These are phyloP conservation scores for Phtheirospermum japonicum DNA, from an alignment of 257 asterid species.

Conservation along the genomic window DNA sequence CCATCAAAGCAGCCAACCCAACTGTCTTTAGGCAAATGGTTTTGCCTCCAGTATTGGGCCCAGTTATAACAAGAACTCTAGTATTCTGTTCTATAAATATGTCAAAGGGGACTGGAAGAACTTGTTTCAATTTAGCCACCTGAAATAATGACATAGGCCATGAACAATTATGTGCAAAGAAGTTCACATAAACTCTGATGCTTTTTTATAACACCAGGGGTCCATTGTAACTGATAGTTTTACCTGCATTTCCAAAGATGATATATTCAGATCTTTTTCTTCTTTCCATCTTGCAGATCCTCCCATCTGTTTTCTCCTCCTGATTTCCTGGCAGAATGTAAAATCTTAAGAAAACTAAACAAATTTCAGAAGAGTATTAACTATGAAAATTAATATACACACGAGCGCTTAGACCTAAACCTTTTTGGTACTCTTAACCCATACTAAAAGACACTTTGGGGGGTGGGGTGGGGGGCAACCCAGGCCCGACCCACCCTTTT, in stretches of 20 bases:
- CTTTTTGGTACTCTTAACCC: conserved; percentile 12
- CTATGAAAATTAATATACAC: conserved; percentile 16
- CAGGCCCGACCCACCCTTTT: no score
- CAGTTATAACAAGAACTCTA: conserved; percentile 79
- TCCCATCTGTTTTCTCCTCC: conserved; percentile 74
- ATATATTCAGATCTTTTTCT: conserved; percentile 42
- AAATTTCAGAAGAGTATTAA: conserved; percentile 7
- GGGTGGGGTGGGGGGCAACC: no score
- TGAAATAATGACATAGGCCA: conserved; percentile 37
- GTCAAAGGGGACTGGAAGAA: conserved; percentile 81
- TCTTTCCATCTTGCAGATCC: conserved; percentile 45
- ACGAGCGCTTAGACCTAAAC: background rate
- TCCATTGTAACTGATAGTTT: conserved; percentile 7
- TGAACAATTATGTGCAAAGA: conserved; percentile 14
- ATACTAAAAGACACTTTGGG: no score
- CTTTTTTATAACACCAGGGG: conserved; percentile 22
- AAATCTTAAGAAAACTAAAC: conserved; percentile 19
- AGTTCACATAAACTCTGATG: conserved; percentile 2
- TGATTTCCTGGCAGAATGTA: conserved; percentile 58
- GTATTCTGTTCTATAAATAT: conserved; percentile 56
- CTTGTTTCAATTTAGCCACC: conserved; percentile 66
- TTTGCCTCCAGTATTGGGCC: conserved; percentile 99
- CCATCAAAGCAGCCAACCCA: conserved; percentile 99
- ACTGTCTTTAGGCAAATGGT: conserved; percentile 93
- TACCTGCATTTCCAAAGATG: conserved; percentile 75